These are phyloP conservation scores for Dioscorea dumetorum DNA, from an alignment of 106 monocot genomes.

Conservation along the genomic window DNA sequence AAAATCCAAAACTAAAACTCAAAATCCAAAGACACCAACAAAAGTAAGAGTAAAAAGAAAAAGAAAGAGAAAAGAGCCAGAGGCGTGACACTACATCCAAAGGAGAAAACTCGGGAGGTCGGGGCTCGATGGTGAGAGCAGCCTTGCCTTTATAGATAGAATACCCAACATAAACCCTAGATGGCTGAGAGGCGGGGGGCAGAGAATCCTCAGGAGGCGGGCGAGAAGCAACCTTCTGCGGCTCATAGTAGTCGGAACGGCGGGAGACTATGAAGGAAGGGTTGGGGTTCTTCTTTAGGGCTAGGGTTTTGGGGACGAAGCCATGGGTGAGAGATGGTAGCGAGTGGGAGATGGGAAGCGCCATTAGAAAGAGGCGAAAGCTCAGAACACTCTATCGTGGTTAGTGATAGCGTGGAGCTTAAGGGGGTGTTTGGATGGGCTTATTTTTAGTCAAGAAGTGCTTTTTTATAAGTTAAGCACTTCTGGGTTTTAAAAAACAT, in stretches of 20 bases:
- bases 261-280: constrained; percentile 9
- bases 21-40: not conserved
- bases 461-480: no score
- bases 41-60: not conserved
- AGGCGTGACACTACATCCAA: constrained; percentile 45
- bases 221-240: constrained; percentile 8
- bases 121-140: constrained; percentile 69
- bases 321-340: not conserved
- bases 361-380: not conserved
- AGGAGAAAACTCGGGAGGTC: constrained; percentile 72
- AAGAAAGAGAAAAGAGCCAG: not conserved
- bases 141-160: constrained; percentile 98
- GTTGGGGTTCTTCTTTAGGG: not conserved
- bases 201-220: constrained; percentile 1
- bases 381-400: no score
- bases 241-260: constrained; percentile 23
- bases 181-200: constrained; percentile 4
- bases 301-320: not conserved
- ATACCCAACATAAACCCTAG: constrained; percentile 65
- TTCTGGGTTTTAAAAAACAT: no score
- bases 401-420: no score
- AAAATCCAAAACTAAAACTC: constrained; percentile 1
- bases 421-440: no score
- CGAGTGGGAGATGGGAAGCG: not conserved
- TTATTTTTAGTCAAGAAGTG: no score